phyloP scores from a whole-genome alignment of 2,329 filamentous ascomycete species.

The Helicocarpus griseus region DNA sequence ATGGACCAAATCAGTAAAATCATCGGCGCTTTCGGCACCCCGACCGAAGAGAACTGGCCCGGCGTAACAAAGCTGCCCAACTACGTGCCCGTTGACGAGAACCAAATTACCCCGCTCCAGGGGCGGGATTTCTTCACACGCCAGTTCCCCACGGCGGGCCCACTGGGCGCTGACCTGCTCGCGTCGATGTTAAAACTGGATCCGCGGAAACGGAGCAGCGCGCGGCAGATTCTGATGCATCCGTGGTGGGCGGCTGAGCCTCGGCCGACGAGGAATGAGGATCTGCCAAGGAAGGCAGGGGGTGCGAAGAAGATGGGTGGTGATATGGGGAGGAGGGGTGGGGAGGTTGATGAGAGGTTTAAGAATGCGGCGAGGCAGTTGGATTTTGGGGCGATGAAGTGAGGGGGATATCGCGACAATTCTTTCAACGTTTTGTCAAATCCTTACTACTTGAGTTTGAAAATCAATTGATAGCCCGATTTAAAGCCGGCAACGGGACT shows the following conservation, averaged over 20 bases:
- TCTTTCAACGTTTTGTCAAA: no score
- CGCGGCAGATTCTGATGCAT: constrained; percentile 68
- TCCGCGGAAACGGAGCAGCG: constrained; percentile 73
- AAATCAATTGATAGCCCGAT: no score
- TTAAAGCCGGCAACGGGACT: no score
- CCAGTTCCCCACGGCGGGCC: constrained; percentile 70
- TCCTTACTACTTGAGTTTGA: no score
- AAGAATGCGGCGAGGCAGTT: constrained; percentile 75
- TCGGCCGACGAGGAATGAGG: constrained; percentile 68
- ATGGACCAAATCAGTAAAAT: constrained; percentile 80
- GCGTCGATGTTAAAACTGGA: constrained; percentile 78
- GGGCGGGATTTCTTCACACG: constrained; percentile 63
- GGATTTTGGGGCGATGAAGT: constrained; percentile 52
- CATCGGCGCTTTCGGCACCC: constrained; percentile 75
- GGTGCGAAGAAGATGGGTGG: constrained; percentile 68
- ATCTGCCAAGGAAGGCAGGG: constrained; percentile 68
- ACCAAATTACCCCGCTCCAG: constrained; percentile 47
- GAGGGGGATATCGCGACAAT: no score
- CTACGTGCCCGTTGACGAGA: constrained; percentile 61
- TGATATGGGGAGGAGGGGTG: constrained; percentile 69
- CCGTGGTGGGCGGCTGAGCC: constrained; percentile 80
- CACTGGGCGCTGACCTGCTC: constrained; percentile 76
- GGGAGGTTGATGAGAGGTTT: constrained; percentile 55
- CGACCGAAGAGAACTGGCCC: constrained; percentile 91
- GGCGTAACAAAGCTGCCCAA: constrained; percentile 71